Evolutionary conservation across 1,284 basidiomycete genomes (phyloP).

Genomic region (Volvariella surrecta): DNA sequence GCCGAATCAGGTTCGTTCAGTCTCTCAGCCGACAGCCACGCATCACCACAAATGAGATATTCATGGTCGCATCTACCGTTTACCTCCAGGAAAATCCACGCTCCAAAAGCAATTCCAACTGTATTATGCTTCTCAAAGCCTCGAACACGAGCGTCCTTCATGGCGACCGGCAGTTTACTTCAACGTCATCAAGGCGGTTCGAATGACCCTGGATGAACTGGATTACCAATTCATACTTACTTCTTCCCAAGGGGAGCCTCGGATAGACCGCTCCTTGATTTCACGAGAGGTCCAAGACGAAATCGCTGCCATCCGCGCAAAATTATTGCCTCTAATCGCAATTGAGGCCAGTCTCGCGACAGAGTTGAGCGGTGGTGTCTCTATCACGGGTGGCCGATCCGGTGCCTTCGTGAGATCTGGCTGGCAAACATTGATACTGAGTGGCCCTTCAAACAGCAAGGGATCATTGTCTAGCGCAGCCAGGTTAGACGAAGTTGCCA

Average conservation of each 20-base stretch:
- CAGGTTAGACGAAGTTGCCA: constrained; percentile 28
- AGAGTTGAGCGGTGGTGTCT: constrained; percentile 57
- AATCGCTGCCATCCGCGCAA: constrained; percentile 42
- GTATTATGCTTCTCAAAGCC: constrained; percentile 59
- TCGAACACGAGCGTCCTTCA: constrained; percentile 60
- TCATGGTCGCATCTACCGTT: no score
- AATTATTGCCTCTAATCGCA: constrained; percentile 54
- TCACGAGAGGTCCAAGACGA: constrained; percentile 29
- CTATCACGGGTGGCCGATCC: constrained; percentile 45
- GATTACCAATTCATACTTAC: constrained; percentile 44
- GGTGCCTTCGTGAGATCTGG: constrained; percentile 61
- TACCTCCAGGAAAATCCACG: constrained; percentile 55
- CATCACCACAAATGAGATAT: background rate
- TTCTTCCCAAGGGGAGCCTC: constrained; percentile 11
- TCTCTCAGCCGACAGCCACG: background rate
- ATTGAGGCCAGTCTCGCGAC: constrained; percentile 60
- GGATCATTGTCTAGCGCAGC: constrained; percentile 5
- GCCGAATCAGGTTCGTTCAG: constrained; percentile 49
- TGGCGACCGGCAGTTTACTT: constrained; percentile 77
- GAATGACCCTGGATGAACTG: constrained; percentile 65
- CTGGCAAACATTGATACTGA: constrained; percentile 63
- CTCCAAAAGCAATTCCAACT: constrained; percentile 77
- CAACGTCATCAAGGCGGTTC: constrained; percentile 72
- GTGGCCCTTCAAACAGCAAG: no score
- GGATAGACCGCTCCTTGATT: constrained; percentile 14